phyloP scores from a whole-genome alignment of 768 basidiomycete species.

The Tulasnella calospora region DNA sequence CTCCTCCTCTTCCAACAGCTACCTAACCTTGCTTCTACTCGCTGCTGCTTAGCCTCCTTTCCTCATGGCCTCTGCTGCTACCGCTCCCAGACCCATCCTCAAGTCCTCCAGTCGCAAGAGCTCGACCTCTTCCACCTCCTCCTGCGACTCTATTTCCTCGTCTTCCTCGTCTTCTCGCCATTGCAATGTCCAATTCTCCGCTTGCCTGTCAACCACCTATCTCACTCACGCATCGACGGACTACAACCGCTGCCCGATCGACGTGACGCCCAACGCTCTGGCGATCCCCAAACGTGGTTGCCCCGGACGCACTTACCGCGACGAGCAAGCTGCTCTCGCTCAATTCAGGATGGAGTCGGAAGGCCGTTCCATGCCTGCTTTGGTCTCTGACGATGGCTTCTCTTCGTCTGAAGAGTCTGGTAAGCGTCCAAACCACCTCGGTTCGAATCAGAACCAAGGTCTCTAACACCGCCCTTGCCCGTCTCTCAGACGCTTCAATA shows the following conservation, averaged over 20 bases:
- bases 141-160: conserved; percentile 9
- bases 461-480: neutral
- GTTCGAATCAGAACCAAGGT: conserved; percentile 10
- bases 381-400: conserved; percentile 14
- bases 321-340: conserved; percentile 20
- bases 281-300: conserved; percentile 21
- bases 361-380: conserved; percentile 14
- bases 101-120: conserved; percentile 23
- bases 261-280: conserved; percentile 17
- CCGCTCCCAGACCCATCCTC: conserved; percentile 24
- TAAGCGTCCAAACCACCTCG: neutral
- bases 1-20: neutral
- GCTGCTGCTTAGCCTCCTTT: neutral
- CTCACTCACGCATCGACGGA: conserved; percentile 18
- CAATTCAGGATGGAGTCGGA: conserved; percentile 21
- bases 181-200: conserved; percentile 24
- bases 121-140: conserved; percentile 21
- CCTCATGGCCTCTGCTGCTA: neutral
- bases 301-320: conserved; percentile 15
- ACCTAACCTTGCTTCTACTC: neutral
- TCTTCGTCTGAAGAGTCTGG: conserved; percentile 26
- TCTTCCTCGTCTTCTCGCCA: neutral
- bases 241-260: conserved; percentile 25
- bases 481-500: conserved; percentile 17
- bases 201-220: conserved; percentile 22